Base-by-base conservation (phyloP, 1,284 basidiomycete genomes). In the Cystobasidium slooffiae region DNA sequence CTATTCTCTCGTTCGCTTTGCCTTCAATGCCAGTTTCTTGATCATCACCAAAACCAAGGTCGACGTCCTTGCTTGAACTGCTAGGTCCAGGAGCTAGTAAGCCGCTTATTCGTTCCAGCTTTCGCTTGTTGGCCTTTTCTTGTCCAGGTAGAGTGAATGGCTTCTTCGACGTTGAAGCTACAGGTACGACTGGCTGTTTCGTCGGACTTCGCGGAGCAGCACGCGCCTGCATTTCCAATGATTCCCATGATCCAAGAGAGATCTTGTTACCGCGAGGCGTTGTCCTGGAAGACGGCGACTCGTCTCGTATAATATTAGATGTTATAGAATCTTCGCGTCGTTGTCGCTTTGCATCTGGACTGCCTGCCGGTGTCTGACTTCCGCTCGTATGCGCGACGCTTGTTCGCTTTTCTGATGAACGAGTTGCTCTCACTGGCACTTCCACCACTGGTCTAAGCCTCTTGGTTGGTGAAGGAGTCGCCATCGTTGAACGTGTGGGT, bases 131-230 rank as follows among this genome's bases (percentile, higher is more conserved):
- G 47, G 56, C 51, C 39, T 47, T 62, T 18, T 59, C 43, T 47
- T 72, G 58, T 20, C 69, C 69, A 20, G 69, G 69, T 39, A 72
- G 22, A 10, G 47, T 72, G 51, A 63, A 72, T 43, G 58, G 59
- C 47, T 72, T 72, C 47, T 53, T 64, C 14, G 58, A 20, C 41
- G 22, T 51, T 44, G 52, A 68, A 6, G 51, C 16, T 72, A 51
- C 9, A 39, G 58, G 68, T 20, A 24, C 10, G 37, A 41, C 3
- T 41, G 37, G 59, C 31, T 49, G 61, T 41, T 55, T 44, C 46
- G 68, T 18, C 46, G 46, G 22, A 52, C 64, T 67, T 58, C 31
- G 55, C 55, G 55, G 31, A n/a, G 55, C n/a, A 58, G 14, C 55
- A n/a, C 20, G 49, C 64, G 49, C 52, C 43, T 41, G 64, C 44